Percentiles rank a stretch among this genome's conserved stretches.
phyloP scores from a whole-genome alignment of 176 grass and related monocot species.

The Rhipidocladum racemiflorum region DNA sequence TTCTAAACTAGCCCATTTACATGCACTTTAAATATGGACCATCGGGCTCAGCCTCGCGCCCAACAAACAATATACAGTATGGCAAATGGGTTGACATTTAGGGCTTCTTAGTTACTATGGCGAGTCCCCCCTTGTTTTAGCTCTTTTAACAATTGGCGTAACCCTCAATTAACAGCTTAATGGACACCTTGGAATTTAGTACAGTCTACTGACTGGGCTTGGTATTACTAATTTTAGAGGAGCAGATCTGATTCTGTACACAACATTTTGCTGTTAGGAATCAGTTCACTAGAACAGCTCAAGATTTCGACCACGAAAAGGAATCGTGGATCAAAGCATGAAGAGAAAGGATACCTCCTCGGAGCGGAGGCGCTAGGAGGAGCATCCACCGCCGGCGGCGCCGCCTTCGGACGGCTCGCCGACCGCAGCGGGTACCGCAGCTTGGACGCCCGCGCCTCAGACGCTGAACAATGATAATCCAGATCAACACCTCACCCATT shows the following conservation, averaged over 20 bases:
- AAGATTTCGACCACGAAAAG: not conserved
- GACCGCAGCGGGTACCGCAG: constrained; percentile 70
- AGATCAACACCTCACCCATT: not conserved
- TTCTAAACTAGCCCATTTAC: not conserved
- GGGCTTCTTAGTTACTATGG: not conserved
- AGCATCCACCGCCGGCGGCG: not conserved
- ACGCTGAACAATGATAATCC: constrained; percentile 10
- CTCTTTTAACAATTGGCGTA: not conserved
- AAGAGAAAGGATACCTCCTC: constrained; percentile 33
- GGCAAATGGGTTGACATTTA: not conserved
- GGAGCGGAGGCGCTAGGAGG: constrained; percentile 19
- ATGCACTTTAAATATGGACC: not conserved
- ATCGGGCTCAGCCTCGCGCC: not conserved
- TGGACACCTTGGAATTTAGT: not conserved
- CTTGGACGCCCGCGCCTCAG: constrained; percentile 45
- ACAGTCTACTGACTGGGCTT: not conserved
- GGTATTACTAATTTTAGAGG: not conserved
- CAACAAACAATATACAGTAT: not conserved
- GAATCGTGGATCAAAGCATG: no score
- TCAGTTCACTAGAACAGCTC: not conserved
- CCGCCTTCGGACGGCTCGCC: constrained; percentile 36
- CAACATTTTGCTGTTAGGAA: not conserved
- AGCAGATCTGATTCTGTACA: not conserved
- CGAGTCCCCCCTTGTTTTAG: not conserved
- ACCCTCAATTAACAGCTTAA: not conserved